Percentiles rank a stretch among this genome's conserved stretches.
phyloP scores from a whole-genome alignment of 805 yeast species.

The Torulaspora quercuum region DNA sequence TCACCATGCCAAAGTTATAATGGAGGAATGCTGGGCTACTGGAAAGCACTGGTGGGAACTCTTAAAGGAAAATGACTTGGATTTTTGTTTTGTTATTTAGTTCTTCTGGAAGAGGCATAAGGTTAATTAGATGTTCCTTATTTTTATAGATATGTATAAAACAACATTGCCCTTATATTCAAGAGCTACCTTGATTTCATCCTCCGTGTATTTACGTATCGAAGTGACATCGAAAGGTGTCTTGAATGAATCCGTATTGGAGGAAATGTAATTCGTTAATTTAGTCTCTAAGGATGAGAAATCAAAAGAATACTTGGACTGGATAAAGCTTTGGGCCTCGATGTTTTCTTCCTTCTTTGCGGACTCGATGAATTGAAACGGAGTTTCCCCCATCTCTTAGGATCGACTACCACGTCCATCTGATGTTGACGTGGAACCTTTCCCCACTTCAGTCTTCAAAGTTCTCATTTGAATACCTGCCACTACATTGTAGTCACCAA shows the following conservation, averaged over 20 bases:
- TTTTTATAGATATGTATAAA: too few relatives aligned
- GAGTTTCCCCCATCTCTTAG: too few relatives aligned
- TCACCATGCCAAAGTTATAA: constrained; percentile 15
- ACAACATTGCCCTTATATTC: too few relatives aligned
- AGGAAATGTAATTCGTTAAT: constrained; percentile 61
- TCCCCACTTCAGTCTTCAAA: too few relatives aligned
- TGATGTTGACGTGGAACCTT: too few relatives aligned
- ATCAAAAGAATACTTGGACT: constrained; percentile 67
- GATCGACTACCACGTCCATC: too few relatives aligned
- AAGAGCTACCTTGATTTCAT: constrained; percentile 67
- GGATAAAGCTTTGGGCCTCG: constrained; percentile 49
- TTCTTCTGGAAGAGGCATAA: too few relatives aligned
- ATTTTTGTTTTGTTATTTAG: constrained; percentile 25
- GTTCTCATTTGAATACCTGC: too few relatives aligned
- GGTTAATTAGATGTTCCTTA: too few relatives aligned
- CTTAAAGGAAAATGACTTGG: constrained; percentile 15
- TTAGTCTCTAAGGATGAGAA: constrained; percentile 74
- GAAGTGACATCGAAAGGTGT: constrained; percentile 67
- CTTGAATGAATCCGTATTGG: constrained; percentile 38
- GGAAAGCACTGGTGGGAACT: constrained; percentile 25
- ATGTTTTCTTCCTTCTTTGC: constrained; percentile 35
- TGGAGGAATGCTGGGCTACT: constrained; percentile 24
- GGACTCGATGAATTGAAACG: constrained; percentile 55
- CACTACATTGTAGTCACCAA: too few relatives aligned
- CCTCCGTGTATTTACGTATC: constrained; percentile 63